Evolutionary conservation across 805 yeast species (phyloP), one percentile per base, ranked within the genome.

Genomic region (Peterozyma toletana): DNA sequence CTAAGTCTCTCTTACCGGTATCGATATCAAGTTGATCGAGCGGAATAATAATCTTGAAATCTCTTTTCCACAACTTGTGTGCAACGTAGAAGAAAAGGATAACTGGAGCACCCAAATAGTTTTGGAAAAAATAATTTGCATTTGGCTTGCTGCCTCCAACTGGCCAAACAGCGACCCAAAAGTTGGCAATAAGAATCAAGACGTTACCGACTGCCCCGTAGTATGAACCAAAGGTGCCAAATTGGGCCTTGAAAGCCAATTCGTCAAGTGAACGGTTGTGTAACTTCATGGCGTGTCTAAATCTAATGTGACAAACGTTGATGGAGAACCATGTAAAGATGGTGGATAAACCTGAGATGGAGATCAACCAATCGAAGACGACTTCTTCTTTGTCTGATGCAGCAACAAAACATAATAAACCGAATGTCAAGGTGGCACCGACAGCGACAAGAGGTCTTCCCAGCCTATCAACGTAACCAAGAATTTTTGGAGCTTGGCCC

Each of bases 111-210:
- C 83, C 80, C 40, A 80, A 59, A 56, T 78, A 80, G 42, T 67
- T 63, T 60, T 69, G 64, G 68, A 80, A 79, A 61, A 80, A 80
- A 42, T 58, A 60, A 30, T 57, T 52, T 43, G 66, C 67, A 46
- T 64, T 59, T 2, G 66, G 68, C 44, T 56, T 55, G 37, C 52
- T 54, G 14, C 59, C 63, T 1, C 73, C 78, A 42, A 78, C 56
- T 41, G 85, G 83, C 55, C 68, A 77, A 41, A 78, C 59, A 7
- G 83, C 78, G 36, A 78, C 71, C 82, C 83, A 78, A 58, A 78
- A 76, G 56, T 77, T 82, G 4, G 78, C 82, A 41, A 70, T 59
- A 21, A 80, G 53, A 21, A 78, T 68, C 46, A 77, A 63, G 9
- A 64, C 36, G 57, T 78, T 76, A 50, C 79, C 57, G 11, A 62